Conservation (phyloP, 768 basidiomycete genomes). For the Lactifluus hygrophoroides region DNA sequence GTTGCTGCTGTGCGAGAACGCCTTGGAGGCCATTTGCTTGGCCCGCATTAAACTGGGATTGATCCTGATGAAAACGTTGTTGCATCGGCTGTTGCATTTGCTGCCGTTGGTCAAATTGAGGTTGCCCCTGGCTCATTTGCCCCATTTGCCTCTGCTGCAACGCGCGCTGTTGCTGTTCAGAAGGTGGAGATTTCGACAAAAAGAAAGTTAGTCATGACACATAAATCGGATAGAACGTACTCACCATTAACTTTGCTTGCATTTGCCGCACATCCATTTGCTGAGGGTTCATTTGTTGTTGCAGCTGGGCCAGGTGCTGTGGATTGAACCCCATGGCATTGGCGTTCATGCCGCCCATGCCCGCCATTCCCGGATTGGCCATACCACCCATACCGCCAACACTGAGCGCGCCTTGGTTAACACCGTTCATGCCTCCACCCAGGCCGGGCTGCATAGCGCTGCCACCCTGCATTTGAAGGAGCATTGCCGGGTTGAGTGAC, state of each 20-base stretch:
- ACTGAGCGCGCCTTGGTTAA: slow-evolving; percentile 21
- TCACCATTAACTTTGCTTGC: slow-evolving; percentile 12
- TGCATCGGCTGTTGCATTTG: slow-evolving; percentile 16
- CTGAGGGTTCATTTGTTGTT: slow-evolving; percentile 16
- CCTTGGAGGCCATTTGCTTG: slow-evolving; percentile 18
- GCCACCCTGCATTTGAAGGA: slow-evolving; percentile 15
- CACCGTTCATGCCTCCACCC: slow-evolving; percentile 17
- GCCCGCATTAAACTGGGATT: slow-evolving; percentile 16
- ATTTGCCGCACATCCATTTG: slow-evolving; percentile 13
- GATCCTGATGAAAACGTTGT: slow-evolving; percentile 13
- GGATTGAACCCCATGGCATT: slow-evolving; percentile 12
- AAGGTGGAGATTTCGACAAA: background rate
- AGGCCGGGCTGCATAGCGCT: slow-evolving; percentile 12
- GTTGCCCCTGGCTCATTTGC: slow-evolving; percentile 18
- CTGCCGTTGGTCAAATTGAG: slow-evolving; percentile 19
- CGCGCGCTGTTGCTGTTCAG: slow-evolving; percentile 12
- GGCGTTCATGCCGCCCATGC: slow-evolving; percentile 17
- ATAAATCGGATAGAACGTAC: background rate
- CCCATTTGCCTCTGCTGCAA: slow-evolving; percentile 21
- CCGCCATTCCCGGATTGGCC: slow-evolving; percentile 9
- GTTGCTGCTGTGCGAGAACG: slow-evolving; percentile 18
- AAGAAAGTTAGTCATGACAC: background rate
- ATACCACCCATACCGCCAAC: slow-evolving; percentile 15
- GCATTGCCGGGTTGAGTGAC: slow-evolving; percentile 17
- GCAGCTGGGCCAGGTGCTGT: slow-evolving; percentile 17